phyloP scores from a whole-genome alignment of 2,329 filamentous ascomycete genomes.

The Acephala macrosclerotiorum region DNA sequence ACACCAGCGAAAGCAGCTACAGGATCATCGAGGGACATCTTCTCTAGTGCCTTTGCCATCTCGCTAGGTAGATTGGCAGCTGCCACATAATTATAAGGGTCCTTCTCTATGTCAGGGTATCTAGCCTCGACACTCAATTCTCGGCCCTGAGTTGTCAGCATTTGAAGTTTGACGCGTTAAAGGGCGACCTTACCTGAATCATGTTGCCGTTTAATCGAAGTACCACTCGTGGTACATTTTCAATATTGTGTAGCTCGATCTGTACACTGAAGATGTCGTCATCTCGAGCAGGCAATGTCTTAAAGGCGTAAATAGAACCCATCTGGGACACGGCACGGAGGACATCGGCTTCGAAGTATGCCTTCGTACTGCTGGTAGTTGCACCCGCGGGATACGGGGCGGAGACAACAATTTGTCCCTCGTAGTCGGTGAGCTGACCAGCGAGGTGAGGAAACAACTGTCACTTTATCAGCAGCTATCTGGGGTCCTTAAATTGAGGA shows the following conservation, averaged over 20 bases:
- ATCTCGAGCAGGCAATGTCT: constrained; percentile 50
- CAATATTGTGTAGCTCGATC: constrained; percentile 23
- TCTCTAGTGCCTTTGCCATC: constrained; percentile 11
- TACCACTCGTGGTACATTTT: constrained; percentile 11
- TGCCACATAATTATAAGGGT: neutral
- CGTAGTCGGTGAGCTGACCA: constrained; percentile 49
- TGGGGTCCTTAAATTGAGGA: neutral
- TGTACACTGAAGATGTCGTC: constrained; percentile 50
- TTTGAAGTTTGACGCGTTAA: no score
- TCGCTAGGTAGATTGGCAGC: neutral
- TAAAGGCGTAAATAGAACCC: constrained; percentile 59
- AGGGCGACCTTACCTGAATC: constrained; percentile 10
- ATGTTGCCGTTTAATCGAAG: constrained; percentile 9
- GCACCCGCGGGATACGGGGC: constrained; percentile 46
- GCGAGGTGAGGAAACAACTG: neutral
- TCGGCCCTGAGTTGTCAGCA: neutral
- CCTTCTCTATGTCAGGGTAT: neutral
- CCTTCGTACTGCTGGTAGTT: constrained; percentile 20
- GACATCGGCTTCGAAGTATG: constrained; percentile 49
- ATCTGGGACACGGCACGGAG: constrained; percentile 52
- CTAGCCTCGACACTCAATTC: neutral
- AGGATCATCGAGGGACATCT: constrained; percentile 1
- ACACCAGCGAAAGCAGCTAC: neutral
- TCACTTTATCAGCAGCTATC: neutral
- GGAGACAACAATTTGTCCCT: constrained; percentile 63